Base-by-base conservation (phyloP, 805 yeast species). In the Hanseniaspora meyeri region DNA sequence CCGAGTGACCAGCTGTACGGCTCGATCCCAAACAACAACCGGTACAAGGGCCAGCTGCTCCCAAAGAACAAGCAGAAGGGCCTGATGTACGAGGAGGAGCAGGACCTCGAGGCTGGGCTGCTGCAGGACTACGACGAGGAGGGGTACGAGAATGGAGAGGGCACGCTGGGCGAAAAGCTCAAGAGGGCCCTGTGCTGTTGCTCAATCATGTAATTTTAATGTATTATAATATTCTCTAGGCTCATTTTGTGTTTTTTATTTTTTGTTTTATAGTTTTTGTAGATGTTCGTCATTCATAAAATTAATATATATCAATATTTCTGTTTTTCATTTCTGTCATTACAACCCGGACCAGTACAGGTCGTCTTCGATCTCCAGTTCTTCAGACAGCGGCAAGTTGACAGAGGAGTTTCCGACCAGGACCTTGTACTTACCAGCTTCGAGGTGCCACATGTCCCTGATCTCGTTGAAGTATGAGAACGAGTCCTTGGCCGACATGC, bases 391-490 rank as follows among this genome's bases (percentile, higher is more conserved):
- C 51, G 59, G 64, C 52, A 63, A 53, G 51, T 65, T 66, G 45
- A 58, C 69, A 58, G 66, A 64, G 2, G 70, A 63, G 60, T 71
- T 67, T 49, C 81, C 82, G 24, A 77, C 76, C 45, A 71, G 67
- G 10, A 76, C 76, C 17, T 70, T 66, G 66, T 80, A 81, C 8
- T 67, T 68, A 54, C 80, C 86, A 55, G 69, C 69, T 63, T 77
- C 80, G n/a, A 73, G 66, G 55, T 72, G 68, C 85, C 85, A 81
- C 60, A 73, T 65, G 60, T 72, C 64, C 53, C 68, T 67, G 60
- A 72, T 72, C 52, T 71, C 78, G 59, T 81, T 78, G 68, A 75
- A 82, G 69, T 69, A 80, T 0, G 83, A 79, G 11, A 77, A 71
- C 1, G 77, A 71, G 59, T 79, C 79, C 61, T 76, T 76, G 56